These are phyloP conservation scores for Diplodia scrobiculata DNA, from an alignment of 2,329 filamentous ascomycete species.

Conservation along the genomic window DNA sequence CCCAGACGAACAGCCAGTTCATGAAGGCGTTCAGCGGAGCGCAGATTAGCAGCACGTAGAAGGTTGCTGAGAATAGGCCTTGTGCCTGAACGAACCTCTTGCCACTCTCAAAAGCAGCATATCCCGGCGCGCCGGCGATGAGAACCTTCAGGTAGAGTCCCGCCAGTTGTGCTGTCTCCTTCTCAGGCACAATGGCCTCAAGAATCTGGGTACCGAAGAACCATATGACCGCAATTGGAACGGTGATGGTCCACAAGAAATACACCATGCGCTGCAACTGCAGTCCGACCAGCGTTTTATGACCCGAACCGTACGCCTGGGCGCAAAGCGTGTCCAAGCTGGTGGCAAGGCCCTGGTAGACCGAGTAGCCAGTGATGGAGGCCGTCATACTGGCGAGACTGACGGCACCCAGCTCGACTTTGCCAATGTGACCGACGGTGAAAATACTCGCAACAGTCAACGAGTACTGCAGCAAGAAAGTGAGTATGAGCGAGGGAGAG, in stretches of 20 bases:
- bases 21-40: constrained; percentile 78
- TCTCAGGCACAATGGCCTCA: constrained; percentile 66
- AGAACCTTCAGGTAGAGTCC: constrained; percentile 73
- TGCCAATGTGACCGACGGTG: constrained; percentile 55
- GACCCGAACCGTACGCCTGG: constrained; percentile 90
- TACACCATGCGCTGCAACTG: constrained; percentile 80
- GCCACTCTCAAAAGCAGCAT: constrained; percentile 72
- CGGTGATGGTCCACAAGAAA: constrained; percentile 71
- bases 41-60: constrained; percentile 79
- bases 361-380: constrained; percentile 57
- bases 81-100: constrained; percentile 91
- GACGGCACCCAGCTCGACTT: constrained; percentile 53
- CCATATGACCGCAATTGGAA: constrained; percentile 75
- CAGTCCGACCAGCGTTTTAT: constrained; percentile 82
- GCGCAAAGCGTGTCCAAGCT: constrained; percentile 89
- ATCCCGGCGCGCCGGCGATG: constrained; percentile 71
- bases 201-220: constrained; percentile 67
- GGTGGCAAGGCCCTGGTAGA: constrained; percentile 66
- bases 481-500: constrained; percentile 50
- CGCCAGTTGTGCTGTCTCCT: constrained; percentile 69
- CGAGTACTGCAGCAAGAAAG: constrained; percentile 54
- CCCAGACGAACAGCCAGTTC: constrained; percentile 81
- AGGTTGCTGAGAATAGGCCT: constrained; percentile 78
- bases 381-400: constrained; percentile 55
- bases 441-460: constrained; percentile 53